Conservation (phyloP, 768 basidiomycete genomes). For the Mycena indigotica region DNA sequence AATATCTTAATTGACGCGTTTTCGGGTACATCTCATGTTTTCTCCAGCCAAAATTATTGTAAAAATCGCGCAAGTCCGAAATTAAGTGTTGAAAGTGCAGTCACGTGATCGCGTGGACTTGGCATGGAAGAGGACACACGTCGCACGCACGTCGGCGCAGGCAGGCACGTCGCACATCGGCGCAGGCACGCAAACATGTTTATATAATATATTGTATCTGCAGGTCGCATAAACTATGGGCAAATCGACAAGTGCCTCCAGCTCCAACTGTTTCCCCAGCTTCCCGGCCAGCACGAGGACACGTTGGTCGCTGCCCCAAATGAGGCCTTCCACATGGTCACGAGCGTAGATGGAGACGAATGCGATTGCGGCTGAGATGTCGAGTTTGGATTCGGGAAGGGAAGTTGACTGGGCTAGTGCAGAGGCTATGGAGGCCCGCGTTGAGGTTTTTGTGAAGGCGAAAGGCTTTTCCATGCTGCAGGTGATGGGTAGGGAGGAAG, state of each 20-base stretch:
- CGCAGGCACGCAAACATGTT: too few relatives aligned
- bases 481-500: conserved; percentile 38
- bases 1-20: too few relatives aligned
- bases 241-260: conserved; percentile 63
- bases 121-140: too few relatives aligned
- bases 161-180: too few relatives aligned
- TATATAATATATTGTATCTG: too few relatives aligned
- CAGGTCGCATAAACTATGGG: conserved; percentile 58
- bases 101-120: too few relatives aligned
- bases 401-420: conserved; percentile 50
- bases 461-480: conserved; percentile 36
- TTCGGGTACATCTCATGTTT: too few relatives aligned
- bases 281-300: conserved; percentile 61
- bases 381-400: conserved; percentile 50
- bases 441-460: conserved; percentile 8
- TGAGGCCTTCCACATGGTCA: conserved; percentile 52
- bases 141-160: too few relatives aligned
- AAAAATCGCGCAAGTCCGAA: too few relatives aligned
- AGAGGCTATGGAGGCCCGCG: conserved; percentile 38
- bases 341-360: conserved; percentile 63
- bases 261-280: conserved; percentile 48
- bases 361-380: conserved; percentile 43
- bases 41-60: too few relatives aligned
- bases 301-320: conserved; percentile 53
- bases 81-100: too few relatives aligned